Evolutionary conservation across 2,329 filamentous ascomycete genomes (phyloP).

Genomic region (Venturia carpophila): DNA sequence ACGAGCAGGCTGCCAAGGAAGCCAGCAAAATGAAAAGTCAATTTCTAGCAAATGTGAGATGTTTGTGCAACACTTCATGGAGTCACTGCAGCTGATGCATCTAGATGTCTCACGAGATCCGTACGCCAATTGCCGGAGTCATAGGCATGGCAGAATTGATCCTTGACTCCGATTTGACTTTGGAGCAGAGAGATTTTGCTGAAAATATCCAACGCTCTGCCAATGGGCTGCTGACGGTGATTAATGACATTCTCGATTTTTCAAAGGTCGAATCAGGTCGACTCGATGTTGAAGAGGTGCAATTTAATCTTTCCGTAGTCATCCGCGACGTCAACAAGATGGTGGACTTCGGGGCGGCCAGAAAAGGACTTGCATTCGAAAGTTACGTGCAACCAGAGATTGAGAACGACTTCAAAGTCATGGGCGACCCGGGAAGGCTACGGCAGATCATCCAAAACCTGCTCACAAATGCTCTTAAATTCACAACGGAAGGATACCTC

Average conservation of each 20-base stretch:
- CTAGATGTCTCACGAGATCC: conserved; percentile 67
- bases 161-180: conserved; percentile 56
- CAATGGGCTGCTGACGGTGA: conserved; percentile 75
- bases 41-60: conserved; percentile 56
- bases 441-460: conserved; percentile 78
- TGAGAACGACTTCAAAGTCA: conserved; percentile 63
- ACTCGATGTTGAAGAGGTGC: conserved; percentile 71
- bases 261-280: conserved; percentile 76
- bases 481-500: conserved; percentile 32
- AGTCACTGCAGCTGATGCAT: conserved; percentile 40
- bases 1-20: conserved; percentile 71
- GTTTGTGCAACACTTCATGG: background rate
- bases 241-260: conserved; percentile 87
- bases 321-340: conserved; percentile 77
- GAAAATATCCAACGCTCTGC: conserved; percentile 73
- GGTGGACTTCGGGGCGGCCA: conserved; percentile 75
- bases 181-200: conserved; percentile 66
- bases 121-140: conserved; percentile 71
- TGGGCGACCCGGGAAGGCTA: conserved; percentile 77
- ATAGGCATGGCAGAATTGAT: conserved; percentile 73
- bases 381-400: conserved; percentile 57
- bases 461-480: conserved; percentile 48
- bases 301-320: conserved; percentile 66
- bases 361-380: conserved; percentile 67
- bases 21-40: conserved; percentile 73